Base-by-base conservation (phyloP, 139 green algal species). In the Yamagishiella unicocca region DNA sequence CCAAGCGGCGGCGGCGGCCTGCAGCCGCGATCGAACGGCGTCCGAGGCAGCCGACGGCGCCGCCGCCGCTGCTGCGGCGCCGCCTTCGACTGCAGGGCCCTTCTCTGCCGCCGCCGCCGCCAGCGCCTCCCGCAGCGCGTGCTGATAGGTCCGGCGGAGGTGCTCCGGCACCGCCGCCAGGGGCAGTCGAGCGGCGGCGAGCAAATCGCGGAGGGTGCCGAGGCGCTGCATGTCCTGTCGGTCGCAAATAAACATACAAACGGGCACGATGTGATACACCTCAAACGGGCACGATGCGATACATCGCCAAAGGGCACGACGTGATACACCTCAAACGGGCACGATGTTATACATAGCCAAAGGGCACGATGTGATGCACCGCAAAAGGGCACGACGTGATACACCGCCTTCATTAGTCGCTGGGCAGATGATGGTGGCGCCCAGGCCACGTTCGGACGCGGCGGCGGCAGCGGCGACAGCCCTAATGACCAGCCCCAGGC, bases 131-230 rank as follows among this genome's bases (percentile, higher is more conserved):
- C 33, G 31, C 17, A 88, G 53, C 8, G 73, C 42, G 27, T 40
- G 4, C 37, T 64, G 19, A 53, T 82, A 85, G 4, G 88, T 83
- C 24, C 27, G 25, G 2, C 68, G 77, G 37, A 89, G 73, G 29
- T 66, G 45, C 54, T 58, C 12, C 25, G 77, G 42, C 25, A 90
- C 84, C 5, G n/a, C 35, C 0, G 22, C 31, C 31, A 93, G 80
- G 27, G 27, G 53, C 50, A 93, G 31, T 25, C 89, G 84, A 42
- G 43, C 24, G 5, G 43, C 43, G 8, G 61, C 78, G 71, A 91
- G 89, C 5, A 66, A 53, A 0, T 72, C 62, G 1, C 38, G 45
- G 12, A 93, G 40, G 21, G 50, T 40, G 1, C 50, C n/a, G 9
- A 91, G 76, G 12, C 73, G 33, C 66, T 45, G 31, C 38, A 46